Percentiles rank a stretch among this genome's conserved stretches.
Evolutionary conservation across 2,329 filamentous ascomycete species (phyloP).

Genomic region (Trichoderma pleuroti): DNA sequence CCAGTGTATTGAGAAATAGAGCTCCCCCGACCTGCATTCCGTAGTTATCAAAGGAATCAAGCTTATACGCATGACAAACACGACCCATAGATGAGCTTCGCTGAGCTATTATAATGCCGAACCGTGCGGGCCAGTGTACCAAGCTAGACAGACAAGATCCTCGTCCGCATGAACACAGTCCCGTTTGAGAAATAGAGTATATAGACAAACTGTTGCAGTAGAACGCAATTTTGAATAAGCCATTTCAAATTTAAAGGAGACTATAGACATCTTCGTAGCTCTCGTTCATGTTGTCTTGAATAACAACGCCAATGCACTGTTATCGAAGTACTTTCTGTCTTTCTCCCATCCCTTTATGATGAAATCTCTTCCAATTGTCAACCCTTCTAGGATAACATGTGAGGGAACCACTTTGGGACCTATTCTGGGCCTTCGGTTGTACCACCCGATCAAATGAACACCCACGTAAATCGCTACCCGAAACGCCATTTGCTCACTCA

Average conservation of each 20-base stretch:
- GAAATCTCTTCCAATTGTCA: neutral
- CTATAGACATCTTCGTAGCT: neutral
- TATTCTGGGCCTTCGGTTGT: neutral
- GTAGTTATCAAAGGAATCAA: neutral
- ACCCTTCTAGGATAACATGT: neutral
- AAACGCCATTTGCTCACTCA: neutral
- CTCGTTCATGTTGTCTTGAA: neutral
- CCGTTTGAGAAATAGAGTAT: too few relatives aligned
- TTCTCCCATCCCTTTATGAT: neutral
- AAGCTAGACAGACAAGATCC: too few relatives aligned
- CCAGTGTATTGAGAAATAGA: neutral
- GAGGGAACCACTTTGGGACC: neutral
- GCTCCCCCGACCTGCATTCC: neutral
- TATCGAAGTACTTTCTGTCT: neutral
- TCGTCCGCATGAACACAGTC: too few relatives aligned
- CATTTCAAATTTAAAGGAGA: neutral
- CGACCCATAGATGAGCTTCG: too few relatives aligned
- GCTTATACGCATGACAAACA: neutral
- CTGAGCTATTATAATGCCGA: too few relatives aligned
- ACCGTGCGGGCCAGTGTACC: too few relatives aligned
- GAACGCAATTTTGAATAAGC: neutral
- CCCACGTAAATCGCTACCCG: neutral
- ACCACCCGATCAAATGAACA: neutral
- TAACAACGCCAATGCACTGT: neutral
- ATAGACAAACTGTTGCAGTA: neutral